A percentile compares a stretch with the other conserved stretches of the same genome.
Evolutionary conservation across 768 basidiomycete genomes (phyloP).

Genomic region (Hygrocybe coccinea): DNA sequence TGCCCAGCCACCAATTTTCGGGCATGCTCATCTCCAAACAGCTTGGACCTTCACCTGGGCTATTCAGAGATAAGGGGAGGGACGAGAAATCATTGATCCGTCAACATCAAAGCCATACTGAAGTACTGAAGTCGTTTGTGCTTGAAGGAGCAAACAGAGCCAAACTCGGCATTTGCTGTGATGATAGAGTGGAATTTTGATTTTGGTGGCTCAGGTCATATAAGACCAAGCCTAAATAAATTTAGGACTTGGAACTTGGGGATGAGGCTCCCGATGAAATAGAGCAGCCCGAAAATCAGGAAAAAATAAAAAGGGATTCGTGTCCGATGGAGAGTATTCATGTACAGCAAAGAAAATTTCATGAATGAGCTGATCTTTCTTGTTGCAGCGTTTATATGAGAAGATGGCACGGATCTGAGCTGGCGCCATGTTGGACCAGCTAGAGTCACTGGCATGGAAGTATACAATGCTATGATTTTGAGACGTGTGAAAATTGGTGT

Average conservation of each 20-base stretch:
- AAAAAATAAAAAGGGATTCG: neutral
- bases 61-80: conserved; percentile 11
- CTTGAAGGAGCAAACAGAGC: no score
- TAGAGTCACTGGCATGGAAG: neutral
- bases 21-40: conserved; percentile 38
- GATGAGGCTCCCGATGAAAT: neutral
- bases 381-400: neutral
- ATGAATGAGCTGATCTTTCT: neutral
- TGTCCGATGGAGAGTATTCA: neutral
- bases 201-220: no score
- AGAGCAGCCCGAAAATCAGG: neutral
- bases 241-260: no score
- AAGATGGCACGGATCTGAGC: conserved; percentile 1
- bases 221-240: no score
- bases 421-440: neutral
- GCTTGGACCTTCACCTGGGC: conserved; percentile 30
- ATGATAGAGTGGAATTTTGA: no score
- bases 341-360: conserved; percentile 3
- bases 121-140: no score
- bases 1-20: no score
- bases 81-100: conserved; percentile 20
- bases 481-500: neutral
- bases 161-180: no score
- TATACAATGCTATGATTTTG: neutral
- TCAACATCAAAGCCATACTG: conserved; percentile 22